Percentiles rank a stretch among this genome's conserved stretches.
phyloP scores from a whole-genome alignment of 2,329 filamentous ascomycete species.

The Botrytis aclada region DNA sequence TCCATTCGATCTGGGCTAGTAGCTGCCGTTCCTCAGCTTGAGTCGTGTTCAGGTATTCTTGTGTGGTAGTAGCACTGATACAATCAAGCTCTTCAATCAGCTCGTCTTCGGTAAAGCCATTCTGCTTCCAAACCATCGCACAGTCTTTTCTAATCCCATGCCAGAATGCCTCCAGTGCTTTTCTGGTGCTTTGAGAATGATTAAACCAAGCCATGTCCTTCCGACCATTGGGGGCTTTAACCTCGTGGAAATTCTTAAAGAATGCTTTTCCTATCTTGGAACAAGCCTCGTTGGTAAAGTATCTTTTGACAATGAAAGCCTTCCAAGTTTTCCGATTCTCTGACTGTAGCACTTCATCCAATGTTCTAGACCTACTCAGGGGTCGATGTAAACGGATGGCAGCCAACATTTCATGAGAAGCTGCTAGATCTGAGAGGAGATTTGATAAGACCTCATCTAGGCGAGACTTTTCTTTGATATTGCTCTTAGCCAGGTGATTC shows the following conservation, averaged over 20 bases:
- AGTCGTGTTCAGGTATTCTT: neutral
- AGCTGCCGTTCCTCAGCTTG: neutral
- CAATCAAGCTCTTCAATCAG: neutral
- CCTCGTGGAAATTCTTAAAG: neutral
- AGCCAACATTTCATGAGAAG: constrained; percentile 20
- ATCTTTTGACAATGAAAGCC: neutral
- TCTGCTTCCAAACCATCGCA: neutral
- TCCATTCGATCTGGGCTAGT: neutral
- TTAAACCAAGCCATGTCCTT: neutral
- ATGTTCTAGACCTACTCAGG: neutral
- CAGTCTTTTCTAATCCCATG: neutral
- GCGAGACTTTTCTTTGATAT: constrained; percentile 9
- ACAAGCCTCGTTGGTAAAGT: neutral
- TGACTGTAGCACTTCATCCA: constrained; percentile 3
- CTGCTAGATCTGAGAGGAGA: constrained; percentile 16
- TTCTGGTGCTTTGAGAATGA: neutral
- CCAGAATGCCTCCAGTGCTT: neutral
- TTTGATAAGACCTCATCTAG: constrained; percentile 16
- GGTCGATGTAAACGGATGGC: constrained; percentile 15
- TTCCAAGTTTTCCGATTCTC: neutral
- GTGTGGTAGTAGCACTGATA: neutral
- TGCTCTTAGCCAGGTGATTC: constrained; percentile 2
- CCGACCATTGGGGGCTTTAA: neutral
- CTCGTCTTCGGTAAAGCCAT: neutral
- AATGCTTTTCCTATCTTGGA: neutral